Percentiles rank a stretch among this genome's conserved stretches.
phyloP scores from a whole-genome alignment of 2,329 filamentous ascomycete genomes.

The Blumeriella jaapii region DNA sequence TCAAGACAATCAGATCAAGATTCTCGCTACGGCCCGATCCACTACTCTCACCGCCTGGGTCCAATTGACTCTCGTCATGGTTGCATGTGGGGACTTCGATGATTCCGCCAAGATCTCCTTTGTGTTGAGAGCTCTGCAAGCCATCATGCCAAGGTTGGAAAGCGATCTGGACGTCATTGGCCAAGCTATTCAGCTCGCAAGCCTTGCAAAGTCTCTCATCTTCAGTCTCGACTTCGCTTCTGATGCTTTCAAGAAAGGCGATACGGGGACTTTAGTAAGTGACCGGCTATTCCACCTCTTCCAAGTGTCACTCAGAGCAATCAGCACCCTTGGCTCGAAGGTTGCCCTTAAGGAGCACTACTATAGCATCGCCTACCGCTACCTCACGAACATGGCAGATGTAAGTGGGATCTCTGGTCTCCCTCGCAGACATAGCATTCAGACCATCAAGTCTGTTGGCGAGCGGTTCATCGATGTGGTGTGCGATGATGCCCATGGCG shows the following conservation, averaged over 20 bases:
- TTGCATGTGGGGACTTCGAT: slow-evolving; percentile 72
- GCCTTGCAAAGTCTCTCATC: slow-evolving; percentile 60
- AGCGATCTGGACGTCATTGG: slow-evolving; percentile 54
- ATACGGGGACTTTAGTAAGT: slow-evolving; percentile 62
- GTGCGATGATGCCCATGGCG: slow-evolving; percentile 86
- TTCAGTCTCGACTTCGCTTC: slow-evolving; percentile 55
- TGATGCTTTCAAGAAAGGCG: slow-evolving; percentile 30
- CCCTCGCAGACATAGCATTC: slow-evolving; percentile 40
- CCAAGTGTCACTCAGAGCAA: slow-evolving; percentile 70
- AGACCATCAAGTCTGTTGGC: slow-evolving; percentile 69
- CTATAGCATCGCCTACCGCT: slow-evolving; percentile 85
- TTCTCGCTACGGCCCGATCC: slow-evolving; percentile 41
- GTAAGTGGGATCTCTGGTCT: slow-evolving; percentile 39
- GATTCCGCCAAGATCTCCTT: slow-evolving; percentile 62
- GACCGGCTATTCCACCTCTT: slow-evolving; percentile 90
- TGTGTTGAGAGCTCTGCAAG: slow-evolving; percentile 74
- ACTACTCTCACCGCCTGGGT: slow-evolving; percentile 73
- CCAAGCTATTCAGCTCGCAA: slow-evolving; percentile 65
- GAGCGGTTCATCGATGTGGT: slow-evolving; percentile 74
- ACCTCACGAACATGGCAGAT: slow-evolving; percentile 57
- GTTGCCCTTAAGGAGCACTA: slow-evolving; percentile 69
- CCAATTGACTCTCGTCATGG: slow-evolving; percentile 70
- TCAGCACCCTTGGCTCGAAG: slow-evolving; percentile 60
- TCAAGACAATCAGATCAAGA: slow-evolving; percentile 51
- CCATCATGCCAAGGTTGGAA: slow-evolving; percentile 81